Conservation (phyloP, 192 early-diverging fungal species). For the Umbelopsis sp. region DNA sequence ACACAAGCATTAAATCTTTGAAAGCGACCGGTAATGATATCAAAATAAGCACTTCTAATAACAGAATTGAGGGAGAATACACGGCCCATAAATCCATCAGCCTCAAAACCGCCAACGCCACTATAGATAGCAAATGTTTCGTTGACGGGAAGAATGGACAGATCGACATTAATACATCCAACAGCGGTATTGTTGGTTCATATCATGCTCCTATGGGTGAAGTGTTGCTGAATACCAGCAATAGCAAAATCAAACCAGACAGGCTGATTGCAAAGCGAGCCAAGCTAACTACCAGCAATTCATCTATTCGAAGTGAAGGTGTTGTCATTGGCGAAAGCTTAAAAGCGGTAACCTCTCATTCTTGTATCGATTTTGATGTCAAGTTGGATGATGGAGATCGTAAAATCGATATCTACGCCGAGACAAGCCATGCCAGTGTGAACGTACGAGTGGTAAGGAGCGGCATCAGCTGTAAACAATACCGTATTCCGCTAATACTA, state of each 20-base stretch:
- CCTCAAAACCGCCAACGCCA: background rate
- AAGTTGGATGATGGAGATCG: background rate
- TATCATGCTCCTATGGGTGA: background rate
- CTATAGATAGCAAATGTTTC: background rate
- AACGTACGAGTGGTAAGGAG: background rate
- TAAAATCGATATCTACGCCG: background rate
- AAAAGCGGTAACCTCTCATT: background rate
- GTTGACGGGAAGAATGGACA: background rate
- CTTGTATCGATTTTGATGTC: background rate
- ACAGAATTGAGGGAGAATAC: background rate
- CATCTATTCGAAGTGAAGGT: background rate
- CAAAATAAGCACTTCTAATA: background rate
- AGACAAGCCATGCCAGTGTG: background rate
- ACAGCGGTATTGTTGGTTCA: background rate
- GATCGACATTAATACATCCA: background rate
- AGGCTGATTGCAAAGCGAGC: background rate
- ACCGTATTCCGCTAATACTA: background rate
- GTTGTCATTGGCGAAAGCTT: background rate
- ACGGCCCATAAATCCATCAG: background rate
- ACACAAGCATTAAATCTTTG: background rate
- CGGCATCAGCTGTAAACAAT: background rate
- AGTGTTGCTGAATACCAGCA: background rate
- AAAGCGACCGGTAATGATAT: background rate
- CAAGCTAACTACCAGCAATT: background rate
- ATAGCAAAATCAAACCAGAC: background rate